These are phyloP conservation scores for Pulveroboletus sp. DNA, from an alignment of 1,284 basidiomycete species.

Conservation along the genomic window DNA sequence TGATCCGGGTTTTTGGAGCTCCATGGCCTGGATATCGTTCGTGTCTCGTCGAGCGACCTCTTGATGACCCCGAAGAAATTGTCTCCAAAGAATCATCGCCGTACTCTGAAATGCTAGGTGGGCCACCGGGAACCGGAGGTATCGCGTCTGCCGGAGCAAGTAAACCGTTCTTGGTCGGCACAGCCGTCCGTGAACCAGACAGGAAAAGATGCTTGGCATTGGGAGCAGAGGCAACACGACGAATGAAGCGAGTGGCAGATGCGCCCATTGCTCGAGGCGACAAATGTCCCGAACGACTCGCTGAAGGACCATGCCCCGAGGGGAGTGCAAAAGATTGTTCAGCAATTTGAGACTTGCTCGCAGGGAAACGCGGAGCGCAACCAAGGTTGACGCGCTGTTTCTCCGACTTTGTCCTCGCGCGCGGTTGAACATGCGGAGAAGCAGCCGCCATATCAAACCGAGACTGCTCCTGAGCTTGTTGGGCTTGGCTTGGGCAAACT, in stretches of 20 bases:
- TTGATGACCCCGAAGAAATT: conserved; percentile 68
- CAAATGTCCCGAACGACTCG: conserved; percentile 43
- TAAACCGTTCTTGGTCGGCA: conserved; percentile 72
- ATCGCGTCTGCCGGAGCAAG: conserved; percentile 64
- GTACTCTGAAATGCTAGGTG: conserved; percentile 52
- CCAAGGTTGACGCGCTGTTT: conserved; percentile 42
- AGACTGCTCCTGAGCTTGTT: conserved; percentile 24
- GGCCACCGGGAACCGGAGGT: conserved; percentile 50
- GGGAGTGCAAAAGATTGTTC: conserved; percentile 40
- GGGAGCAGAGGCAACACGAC: conserved; percentile 94
- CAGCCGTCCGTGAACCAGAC: conserved; percentile 51
- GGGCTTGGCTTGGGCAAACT: conserved; percentile 36
- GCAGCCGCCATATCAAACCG: conserved; percentile 32
- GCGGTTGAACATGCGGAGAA: conserved; percentile 39
- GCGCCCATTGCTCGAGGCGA: conserved; percentile 67
- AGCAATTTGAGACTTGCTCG: conserved; percentile 36
- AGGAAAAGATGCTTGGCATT: conserved; percentile 92
- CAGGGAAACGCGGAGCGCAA: conserved; percentile 25
- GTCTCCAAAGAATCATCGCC: conserved; percentile 72
- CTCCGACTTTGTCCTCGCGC: conserved; percentile 59
- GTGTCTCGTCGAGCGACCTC: conserved; percentile 46
- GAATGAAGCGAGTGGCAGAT: conserved; percentile 81
- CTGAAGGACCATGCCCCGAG: conserved; percentile 37
- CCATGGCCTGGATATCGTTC: conserved; percentile 32
- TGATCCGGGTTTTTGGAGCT: conserved; percentile 44